phyloP scores from a whole-genome alignment of 129 eudicot genomes.

The Cynara cardunculus region DNA sequence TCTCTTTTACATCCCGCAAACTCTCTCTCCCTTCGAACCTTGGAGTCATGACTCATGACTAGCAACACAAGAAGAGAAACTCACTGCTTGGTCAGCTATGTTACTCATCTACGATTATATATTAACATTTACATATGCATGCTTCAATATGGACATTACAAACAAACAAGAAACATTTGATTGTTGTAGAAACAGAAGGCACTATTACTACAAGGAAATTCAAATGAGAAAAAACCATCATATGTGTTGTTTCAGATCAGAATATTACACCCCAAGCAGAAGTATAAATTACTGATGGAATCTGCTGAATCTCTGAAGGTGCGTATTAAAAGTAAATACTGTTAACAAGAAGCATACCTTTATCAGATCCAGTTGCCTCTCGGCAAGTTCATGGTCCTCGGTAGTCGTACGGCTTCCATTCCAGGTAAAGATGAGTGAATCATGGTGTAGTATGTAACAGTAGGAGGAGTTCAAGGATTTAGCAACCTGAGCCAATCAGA shows the following conservation, averaged over 20 bases:
- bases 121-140: not conserved
- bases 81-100: not conserved
- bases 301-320: not conserved
- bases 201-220: not conserved
- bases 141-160: not conserved
- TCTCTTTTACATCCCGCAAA: not conserved
- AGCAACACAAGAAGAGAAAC: not conserved
- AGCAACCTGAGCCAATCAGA: constrained; percentile 53
- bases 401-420: constrained; percentile 60
- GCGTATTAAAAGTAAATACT: not conserved
- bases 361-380: constrained; percentile 82
- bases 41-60: not conserved
- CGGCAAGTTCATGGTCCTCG: constrained; percentile 76
- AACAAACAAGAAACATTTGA: not conserved
- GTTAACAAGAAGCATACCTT: constrained; percentile 40
- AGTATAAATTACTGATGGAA: not conserved
- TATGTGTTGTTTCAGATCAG: not conserved
- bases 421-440: constrained; percentile 64
- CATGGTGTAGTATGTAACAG: constrained; percentile 85
- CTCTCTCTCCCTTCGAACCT: not conserved
- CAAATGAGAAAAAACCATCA: not conserved
- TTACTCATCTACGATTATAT: not conserved
- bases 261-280: not conserved
- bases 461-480: constrained; percentile 83
- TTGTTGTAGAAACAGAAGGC: not conserved